These are phyloP conservation scores for Roridomyces roridus DNA, from an alignment of 768 basidiomycete genomes.

Conservation along the genomic window DNA sequence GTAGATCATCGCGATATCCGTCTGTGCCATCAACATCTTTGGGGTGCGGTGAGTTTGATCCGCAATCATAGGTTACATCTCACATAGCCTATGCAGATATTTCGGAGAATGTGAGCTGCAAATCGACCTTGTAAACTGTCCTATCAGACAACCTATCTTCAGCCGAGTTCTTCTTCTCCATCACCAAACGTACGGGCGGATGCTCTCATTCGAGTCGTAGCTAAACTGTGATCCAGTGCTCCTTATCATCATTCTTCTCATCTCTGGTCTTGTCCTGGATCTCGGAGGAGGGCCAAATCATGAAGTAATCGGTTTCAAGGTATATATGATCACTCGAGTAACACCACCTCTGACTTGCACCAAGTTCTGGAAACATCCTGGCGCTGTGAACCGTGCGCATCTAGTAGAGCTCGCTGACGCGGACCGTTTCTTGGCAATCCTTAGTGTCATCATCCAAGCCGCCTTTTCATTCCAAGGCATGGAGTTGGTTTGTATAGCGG, in stretches of 20 bases:
- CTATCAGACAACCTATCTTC: conserved; percentile 6
- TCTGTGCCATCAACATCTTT: conserved; percentile 69
- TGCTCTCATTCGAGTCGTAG: background rate
- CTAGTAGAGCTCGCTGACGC: conserved; percentile 48
- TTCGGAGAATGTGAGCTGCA: conserved; percentile 65
- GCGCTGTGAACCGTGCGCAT: conserved; percentile 54
- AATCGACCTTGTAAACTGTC: background rate
- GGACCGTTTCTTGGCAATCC: conserved; percentile 52
- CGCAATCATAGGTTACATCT: background rate
- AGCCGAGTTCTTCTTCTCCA: conserved; percentile 73
- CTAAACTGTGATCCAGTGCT: conserved; percentile 41
- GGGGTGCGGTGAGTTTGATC: conserved; percentile 60
- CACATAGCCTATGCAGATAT: conserved; percentile 40
- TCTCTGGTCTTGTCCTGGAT: conserved; percentile 72
- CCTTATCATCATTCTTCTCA: conserved; percentile 66
- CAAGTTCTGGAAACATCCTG: conserved; percentile 77
- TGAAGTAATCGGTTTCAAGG: conserved; percentile 72
- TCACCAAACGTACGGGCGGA: conserved; percentile 60
- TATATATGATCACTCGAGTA: too few relatives aligned
- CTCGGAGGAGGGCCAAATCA: conserved; percentile 78
- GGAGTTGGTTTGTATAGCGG: conserved; percentile 73
- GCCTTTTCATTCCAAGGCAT: conserved; percentile 83
- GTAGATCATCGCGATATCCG: conserved; percentile 57
- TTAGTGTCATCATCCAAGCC: conserved; percentile 54
- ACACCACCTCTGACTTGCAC: background rate